phyloP scores from a whole-genome alignment of 2,329 filamentous ascomycete species.

The Scedosporium apiospermum region DNA sequence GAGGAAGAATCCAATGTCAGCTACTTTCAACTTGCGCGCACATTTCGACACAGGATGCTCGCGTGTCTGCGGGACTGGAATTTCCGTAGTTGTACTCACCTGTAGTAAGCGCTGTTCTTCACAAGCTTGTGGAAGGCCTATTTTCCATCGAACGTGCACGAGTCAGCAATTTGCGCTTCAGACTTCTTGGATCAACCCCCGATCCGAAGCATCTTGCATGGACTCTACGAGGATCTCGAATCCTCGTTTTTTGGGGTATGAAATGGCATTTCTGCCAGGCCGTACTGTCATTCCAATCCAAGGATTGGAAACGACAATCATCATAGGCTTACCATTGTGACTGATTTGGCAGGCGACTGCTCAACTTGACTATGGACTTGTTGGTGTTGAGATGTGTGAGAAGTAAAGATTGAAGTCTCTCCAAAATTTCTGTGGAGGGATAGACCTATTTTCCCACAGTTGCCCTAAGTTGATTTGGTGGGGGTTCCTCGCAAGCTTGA shows the following conservation, averaged over 20 bases:
- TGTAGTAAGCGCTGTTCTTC: conserved; percentile 99
- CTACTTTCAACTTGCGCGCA: not conserved
- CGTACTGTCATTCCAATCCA: not conserved
- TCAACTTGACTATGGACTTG: conserved; percentile 1
- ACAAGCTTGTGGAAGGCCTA: conserved; percentile 88
- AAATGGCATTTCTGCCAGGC: conserved; percentile 33
- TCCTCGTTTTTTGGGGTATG: conserved; percentile 5
- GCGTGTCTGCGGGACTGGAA: no score
- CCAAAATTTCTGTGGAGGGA: conserved; percentile 28
- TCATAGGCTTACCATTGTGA: conserved; percentile 61
- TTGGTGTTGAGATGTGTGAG: not conserved
- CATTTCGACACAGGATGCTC: no score
- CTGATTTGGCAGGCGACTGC: conserved; percentile 24
- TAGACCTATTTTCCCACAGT: conserved; percentile 11
- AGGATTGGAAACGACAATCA: not conserved
- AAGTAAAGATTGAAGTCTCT: conserved; percentile 9
- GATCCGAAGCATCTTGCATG: conserved; percentile 97
- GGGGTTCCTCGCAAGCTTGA: not conserved
- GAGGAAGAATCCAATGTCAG: conserved; percentile 19
- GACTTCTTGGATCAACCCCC: conserved; percentile 26
- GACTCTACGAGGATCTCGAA: conserved; percentile 45
- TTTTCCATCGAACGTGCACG: conserved; percentile 43
- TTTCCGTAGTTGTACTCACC: conserved; percentile 47
- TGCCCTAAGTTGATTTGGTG: conserved; percentile 6
- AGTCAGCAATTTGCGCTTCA: conserved; percentile 99